These are phyloP conservation scores for Aspergillus luchuensis DNA, from an alignment of 2,329 filamentous ascomycete species.

Conservation along the genomic window DNA sequence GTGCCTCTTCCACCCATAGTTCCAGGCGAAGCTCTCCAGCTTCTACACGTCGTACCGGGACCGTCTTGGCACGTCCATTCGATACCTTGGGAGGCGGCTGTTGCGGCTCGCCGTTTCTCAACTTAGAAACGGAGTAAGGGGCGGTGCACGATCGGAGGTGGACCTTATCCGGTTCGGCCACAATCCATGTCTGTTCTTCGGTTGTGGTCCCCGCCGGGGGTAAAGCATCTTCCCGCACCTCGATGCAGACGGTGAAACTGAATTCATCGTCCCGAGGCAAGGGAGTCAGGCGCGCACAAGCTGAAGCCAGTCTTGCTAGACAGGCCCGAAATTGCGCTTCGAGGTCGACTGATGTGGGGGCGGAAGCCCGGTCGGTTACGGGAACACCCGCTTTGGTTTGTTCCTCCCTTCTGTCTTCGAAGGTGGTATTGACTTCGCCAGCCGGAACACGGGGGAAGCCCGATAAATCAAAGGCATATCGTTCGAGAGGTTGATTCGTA, in stretches of 20 bases:
- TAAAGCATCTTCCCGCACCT: slow-evolving; percentile 50
- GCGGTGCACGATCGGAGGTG: slow-evolving; percentile 44
- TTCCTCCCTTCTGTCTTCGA: slow-evolving; percentile 47
- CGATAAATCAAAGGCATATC: slow-evolving; percentile 63
- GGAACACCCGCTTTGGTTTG: slow-evolving; percentile 33
- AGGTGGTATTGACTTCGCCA: slow-evolving; percentile 53
- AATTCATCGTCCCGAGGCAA: slow-evolving; percentile 51
- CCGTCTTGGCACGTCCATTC: slow-evolving; percentile 57
- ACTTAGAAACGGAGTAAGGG: slow-evolving; percentile 42
- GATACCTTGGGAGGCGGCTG: slow-evolving; percentile 36
- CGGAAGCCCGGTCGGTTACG: slow-evolving; percentile 30
- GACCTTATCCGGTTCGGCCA: slow-evolving; percentile 54
- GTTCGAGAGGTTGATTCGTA: slow-evolving; percentile 57
- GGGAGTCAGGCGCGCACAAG: slow-evolving; percentile 46
- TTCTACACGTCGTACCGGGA: slow-evolving; percentile 64
- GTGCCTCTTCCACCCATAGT: slow-evolving; percentile 69
- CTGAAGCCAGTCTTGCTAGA: slow-evolving; percentile 47
- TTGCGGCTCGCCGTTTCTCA: slow-evolving; percentile 40
- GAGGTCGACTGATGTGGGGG: slow-evolving; percentile 44
- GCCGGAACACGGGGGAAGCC: slow-evolving; percentile 55
- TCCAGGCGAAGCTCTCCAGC: slow-evolving; percentile 68
- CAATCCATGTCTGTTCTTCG: slow-evolving; percentile 62
- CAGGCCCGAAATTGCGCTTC: slow-evolving; percentile 54
- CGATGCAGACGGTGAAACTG: slow-evolving; percentile 53
- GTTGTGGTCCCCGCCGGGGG: slow-evolving; percentile 50